A percentile compares a stretch with the other conserved stretches of the same genome.
These are phyloP conservation scores for Calonectria leucothoes DNA, from an alignment of 2,329 filamentous ascomycete species.

Conservation along the genomic window DNA sequence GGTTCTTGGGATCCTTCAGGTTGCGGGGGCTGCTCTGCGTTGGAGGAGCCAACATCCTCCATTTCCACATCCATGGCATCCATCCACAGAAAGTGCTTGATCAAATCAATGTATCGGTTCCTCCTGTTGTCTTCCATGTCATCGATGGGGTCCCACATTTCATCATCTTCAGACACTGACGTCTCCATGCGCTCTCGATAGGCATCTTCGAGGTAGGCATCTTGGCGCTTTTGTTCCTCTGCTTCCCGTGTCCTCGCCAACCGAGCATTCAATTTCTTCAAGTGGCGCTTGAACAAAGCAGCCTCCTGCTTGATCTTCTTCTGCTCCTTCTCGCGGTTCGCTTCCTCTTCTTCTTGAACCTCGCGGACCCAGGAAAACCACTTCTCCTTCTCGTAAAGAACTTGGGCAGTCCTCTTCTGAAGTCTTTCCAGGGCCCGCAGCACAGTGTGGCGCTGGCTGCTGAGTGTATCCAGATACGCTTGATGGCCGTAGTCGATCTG, in stretches of 20 bases:
- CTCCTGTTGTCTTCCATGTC: slow-evolving; percentile 38
- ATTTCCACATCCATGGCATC: slow-evolving; percentile 2
- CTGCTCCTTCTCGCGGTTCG: slow-evolving; percentile 40
- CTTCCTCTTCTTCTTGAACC: slow-evolving; percentile 39
- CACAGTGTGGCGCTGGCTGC: slow-evolving; percentile 33
- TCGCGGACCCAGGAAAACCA: slow-evolving; percentile 41
- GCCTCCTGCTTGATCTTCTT: slow-evolving; percentile 45
- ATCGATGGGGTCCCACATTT: slow-evolving; percentile 43
- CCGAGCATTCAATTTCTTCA: slow-evolving; percentile 38
- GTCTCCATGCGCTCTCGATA: slow-evolving; percentile 37
- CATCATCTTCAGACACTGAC: slow-evolving; percentile 33
- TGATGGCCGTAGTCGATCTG: slow-evolving; percentile 40
- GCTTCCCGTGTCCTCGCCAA: slow-evolving; percentile 31
- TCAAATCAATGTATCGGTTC: slow-evolving; percentile 42
- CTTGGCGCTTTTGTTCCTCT: slow-evolving; percentile 42
- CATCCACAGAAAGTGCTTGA: slow-evolving; percentile 45
- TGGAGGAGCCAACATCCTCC: not conserved
- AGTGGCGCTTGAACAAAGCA: slow-evolving; percentile 41
- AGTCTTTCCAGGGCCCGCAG: slow-evolving; percentile 30
- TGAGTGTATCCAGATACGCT: slow-evolving; percentile 41
- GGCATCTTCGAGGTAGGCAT: slow-evolving; percentile 43
- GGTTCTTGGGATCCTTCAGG: not conserved
- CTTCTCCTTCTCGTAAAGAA: slow-evolving; percentile 38
- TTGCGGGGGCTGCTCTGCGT: not conserved
- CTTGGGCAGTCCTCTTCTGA: slow-evolving; percentile 29